Base-by-base conservation (phyloP, 2,329 filamentous ascomycete species). In the Microcera coccophila region DNA sequence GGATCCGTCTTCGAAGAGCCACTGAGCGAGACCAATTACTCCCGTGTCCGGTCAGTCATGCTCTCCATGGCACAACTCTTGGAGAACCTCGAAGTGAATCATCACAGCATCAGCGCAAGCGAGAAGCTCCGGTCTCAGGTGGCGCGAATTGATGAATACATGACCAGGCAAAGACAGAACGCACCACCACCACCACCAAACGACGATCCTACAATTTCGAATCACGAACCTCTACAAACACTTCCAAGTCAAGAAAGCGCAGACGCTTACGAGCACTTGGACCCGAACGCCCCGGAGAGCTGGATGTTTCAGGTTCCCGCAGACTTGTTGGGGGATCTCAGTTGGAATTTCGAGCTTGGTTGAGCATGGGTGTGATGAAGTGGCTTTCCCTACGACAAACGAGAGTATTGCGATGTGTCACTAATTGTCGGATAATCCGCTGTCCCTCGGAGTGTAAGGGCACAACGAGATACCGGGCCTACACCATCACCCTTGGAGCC, bases 281-380 rank as follows among this genome's bases (percentile, higher is more conserved):
- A 21, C 19, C 8, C 43, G 42, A 3, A 43, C 45, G 21, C 11
- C 41, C 17, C 16, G 2, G 40, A 32, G 4, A 42, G 45, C 19
- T 49, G 41, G 44, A 39, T 46, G 11, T 45, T 47, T 39, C 29
- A 84, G 55, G 28, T 84, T 68, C 79, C 81, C 84, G 58, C 84
- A 76, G 56, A 53, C 16, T 21, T 55, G 14, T 41, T 55, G 3
- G 44, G 42, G n/a, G 45, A 48, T 15, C 24, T 53, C 11, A 41
- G 42, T 5, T 53, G 52, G 48, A 48, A 46, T 16, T 50, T 55
- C 26, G 42, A 52, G 14, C 44, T 49, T 42, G 39, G 48, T n/a
- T n/a, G n/a, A n/a, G n/a, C n/a, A n/a, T n/a, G n/a, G n/a, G n/a
- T n/a, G n/a, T n/a, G n/a, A n/a, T n/a, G n/a, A n/a, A n/a, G n/a